Evolutionary conservation across 225 moss, liverwort and hornwort species (phyloP).

Genomic region (Marchantia paleacea): DNA sequence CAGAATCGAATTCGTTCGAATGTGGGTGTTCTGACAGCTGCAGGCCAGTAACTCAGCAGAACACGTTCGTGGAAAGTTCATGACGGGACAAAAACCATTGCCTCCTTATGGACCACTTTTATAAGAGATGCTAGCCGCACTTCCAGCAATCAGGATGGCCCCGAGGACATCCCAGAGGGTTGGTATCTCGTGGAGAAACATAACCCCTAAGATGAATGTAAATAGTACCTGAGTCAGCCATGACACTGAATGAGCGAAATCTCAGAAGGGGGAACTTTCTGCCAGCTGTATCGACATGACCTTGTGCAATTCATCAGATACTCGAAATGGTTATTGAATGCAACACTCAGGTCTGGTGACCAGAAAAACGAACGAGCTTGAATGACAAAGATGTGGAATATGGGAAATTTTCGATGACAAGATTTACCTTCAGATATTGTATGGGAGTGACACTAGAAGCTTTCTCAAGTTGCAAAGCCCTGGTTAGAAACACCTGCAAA

Average conservation of each 20-base stretch:
- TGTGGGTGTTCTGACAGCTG: background rate
- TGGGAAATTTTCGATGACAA: background rate
- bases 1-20: background rate
- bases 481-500: conserved; percentile 61
- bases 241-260: background rate
- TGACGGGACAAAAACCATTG: background rate
- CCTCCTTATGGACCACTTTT: conserved; percentile 15
- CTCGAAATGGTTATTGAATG: background rate
- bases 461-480: conserved; percentile 69
- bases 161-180: conserved; percentile 51
- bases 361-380: background rate
- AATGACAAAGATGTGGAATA: background rate
- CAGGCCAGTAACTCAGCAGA: background rate
- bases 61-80: background rate
- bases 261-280: background rate
- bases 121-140: conserved; percentile 42
- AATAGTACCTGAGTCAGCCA: conserved; percentile 44
- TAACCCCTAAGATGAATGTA: conserved; percentile 53
- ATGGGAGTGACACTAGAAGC: conserved; percentile 65
- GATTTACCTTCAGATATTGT: conserved; percentile 63
- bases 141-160: conserved; percentile 61
- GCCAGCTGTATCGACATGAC: background rate
- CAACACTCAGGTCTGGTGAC: background rate
- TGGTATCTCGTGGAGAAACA: conserved; percentile 56
- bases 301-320: background rate